Evolutionary conservation across 176 grass and related monocot genomes (phyloP), one percentile per base, ranked within the genome.

Genomic region (Rhynchospora pubera): DNA sequence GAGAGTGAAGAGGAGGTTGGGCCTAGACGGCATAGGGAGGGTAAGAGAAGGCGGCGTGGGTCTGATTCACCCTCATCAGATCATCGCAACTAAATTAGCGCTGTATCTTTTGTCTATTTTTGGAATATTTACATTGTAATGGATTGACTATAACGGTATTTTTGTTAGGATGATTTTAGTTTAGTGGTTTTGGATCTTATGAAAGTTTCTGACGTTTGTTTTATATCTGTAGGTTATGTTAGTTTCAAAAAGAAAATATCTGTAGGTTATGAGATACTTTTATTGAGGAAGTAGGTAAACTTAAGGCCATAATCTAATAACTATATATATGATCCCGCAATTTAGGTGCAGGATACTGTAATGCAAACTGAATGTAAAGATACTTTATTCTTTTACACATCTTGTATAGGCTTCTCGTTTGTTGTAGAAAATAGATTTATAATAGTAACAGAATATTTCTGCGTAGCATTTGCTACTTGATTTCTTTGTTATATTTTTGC

Each of bases 1-100:
- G 93, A 99, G 86, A 95, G 96, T 6, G 92, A 95, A 9, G 96
- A 93, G 82, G 92, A 99, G 43, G 89, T 91, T 0, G 91, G 92
- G 9, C 96, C 96, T 0, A 93, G 92, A 79, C 89, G 89, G 4
- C 92, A 91, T 4, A 91, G 92, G 77, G 87, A 89, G 67, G 78
- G 87, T 64, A 18, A 79, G 89, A 78, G 66, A 39, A 70, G 61
- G 9, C 46, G 76, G 21, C 46, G 62, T 7, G 45, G 13, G 9
- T 87, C 75, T 56, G 81, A 88, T 62, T 84, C 85, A 23, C 64
- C 60, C 6, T 46, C 73, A 7, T 56, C 50, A 77, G 72, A 77
- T 50, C 47, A 75, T 22, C 6, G 43, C 48, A 77, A 77, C 24
- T 77, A 77, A 56, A 28, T 28, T 55, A 32, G 7, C 55, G 6